Percentiles rank a stretch among this genome's conserved stretches.
Conservation (phyloP, 1,139 yeast genomes). For the Kodamaea anthophila region DNA sequence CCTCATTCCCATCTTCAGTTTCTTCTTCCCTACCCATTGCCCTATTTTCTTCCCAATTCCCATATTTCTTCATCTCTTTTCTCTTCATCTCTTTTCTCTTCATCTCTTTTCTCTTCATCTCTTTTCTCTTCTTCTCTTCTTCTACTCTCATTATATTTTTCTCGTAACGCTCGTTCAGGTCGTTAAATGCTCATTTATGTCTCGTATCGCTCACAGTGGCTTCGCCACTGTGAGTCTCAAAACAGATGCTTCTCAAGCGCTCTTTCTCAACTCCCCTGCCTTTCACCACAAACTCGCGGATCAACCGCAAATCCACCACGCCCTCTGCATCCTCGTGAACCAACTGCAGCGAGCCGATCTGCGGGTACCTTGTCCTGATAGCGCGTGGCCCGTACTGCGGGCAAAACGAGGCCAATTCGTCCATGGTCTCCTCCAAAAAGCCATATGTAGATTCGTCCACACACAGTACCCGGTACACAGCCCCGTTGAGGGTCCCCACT, state of each 20-base stretch:
- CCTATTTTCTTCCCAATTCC: too few relatives aligned
- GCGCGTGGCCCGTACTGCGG: constrained; percentile 6
- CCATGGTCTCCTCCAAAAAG: constrained; percentile 11
- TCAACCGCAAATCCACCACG: constrained; percentile 13
- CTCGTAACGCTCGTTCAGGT: too few relatives aligned
- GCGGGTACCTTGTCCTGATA: constrained; percentile 1
- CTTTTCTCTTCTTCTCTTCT: too few relatives aligned
- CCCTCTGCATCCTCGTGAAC: constrained; percentile 7
- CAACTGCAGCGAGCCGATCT: constrained; percentile 10
- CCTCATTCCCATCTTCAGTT: too few relatives aligned
- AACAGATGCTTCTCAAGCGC: constrained; percentile 5
- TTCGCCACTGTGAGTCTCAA: constrained; percentile 6
- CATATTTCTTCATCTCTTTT: too few relatives aligned
- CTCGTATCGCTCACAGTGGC: too few relatives aligned
- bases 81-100: too few relatives aligned
- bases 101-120: too few relatives aligned
- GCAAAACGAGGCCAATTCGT: constrained; percentile 13
- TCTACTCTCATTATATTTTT: too few relatives aligned
- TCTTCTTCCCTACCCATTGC: too few relatives aligned
- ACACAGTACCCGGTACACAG: constrained; percentile 16
- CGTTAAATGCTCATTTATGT: too few relatives aligned
- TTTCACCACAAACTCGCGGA: constrained; percentile 12
- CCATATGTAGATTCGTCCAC: constrained; percentile 9
- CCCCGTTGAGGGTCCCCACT: constrained; percentile 35
- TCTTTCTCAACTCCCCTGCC: constrained; percentile 4